Base-by-base conservation (phyloP, 495 filamentous ascomycete species). In the Xylaria venustula region DNA sequence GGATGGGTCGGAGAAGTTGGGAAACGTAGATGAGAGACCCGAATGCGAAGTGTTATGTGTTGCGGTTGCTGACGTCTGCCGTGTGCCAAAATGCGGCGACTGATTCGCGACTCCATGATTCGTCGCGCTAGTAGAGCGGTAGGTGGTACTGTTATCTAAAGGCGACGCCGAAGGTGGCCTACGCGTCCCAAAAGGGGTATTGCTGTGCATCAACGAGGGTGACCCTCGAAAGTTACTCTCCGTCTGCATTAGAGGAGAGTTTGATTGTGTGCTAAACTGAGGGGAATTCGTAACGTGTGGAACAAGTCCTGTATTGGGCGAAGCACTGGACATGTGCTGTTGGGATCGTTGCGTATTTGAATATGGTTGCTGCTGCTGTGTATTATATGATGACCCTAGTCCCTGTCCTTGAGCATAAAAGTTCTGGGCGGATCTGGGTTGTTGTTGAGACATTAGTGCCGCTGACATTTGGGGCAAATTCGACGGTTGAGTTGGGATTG, bases 221-320 rank as follows among this genome's bases (percentile, higher is more conserved):
- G 76, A 71, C 37, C 65, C 66, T 34, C 78, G 72, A 57, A 79
- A 80, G 49, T 62, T 73, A 32, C 53, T 65, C 36, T 79, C 72
- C n/a, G 69, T 54, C 25, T 73, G 53, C 54, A 65, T 71, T 23
- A 79, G 71, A 36, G 61, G 68, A 34, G 64, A 74, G 58, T 64
- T 77, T 11, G 72, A 67, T 40, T 77, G 68, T 7, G 74, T 44
- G n/a, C 70, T 65, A 51, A 79, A 80, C 40, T 79, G 78, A 14
- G 77, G 72, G 28, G 77, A 75, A 44, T 77, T 77, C 19, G 78
- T 67, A 37, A 72, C 66, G 34, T 78, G 78, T 14, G 76, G 68
- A 41, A 71, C 60, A 26, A 71, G 69, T 14, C 57, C 61, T 1
- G 70, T 68, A 15, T 63, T 68, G 20, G 75, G 59, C 26, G 75